Percentiles rank a stretch among this genome's conserved stretches.
Conservation (phyloP, 2,329 filamentous ascomycete genomes). For the Neospermospora avenae region DNA sequence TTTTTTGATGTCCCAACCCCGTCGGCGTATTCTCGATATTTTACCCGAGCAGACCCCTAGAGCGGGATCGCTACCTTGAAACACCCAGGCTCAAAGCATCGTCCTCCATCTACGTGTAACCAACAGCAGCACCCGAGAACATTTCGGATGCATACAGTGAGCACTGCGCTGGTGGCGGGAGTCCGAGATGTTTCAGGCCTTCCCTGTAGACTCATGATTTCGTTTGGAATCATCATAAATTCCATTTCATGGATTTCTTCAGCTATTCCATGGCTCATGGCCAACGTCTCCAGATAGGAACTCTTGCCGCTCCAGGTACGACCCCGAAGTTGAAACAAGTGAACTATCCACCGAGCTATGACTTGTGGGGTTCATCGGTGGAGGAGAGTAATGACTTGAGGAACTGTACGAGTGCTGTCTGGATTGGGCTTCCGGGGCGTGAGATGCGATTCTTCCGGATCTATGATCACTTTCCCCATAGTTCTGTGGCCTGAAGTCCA, state of each 20-base stretch:
- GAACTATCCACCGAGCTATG: slow-evolving; percentile 21
- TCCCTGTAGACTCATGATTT: neutral
- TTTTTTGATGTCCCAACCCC: neutral
- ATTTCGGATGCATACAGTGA: neutral
- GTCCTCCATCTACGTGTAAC: neutral
- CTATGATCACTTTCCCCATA: slow-evolving; percentile 21
- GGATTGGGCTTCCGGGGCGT: slow-evolving; percentile 16
- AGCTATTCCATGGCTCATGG: slow-evolving; percentile 14
- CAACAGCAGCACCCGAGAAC: neutral
- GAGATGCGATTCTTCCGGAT: slow-evolving; percentile 20
- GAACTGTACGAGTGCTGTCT: slow-evolving; percentile 30
- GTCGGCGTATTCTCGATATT: neutral
- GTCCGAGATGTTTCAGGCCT: neutral
- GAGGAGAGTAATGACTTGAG: slow-evolving; percentile 25
- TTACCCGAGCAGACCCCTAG: neutral
- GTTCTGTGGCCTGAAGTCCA: slow-evolving; percentile 33
- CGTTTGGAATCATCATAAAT: neutral
- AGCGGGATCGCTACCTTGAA: neutral
- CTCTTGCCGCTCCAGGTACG: slow-evolving; percentile 25
- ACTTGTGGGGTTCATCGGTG: slow-evolving; percentile 12
- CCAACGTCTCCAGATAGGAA: slow-evolving; percentile 22
- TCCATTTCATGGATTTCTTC: neutral
- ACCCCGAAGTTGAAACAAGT: slow-evolving; percentile 28
- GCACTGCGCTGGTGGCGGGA: neutral
- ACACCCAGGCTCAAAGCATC: neutral